These are phyloP conservation scores for Mikania micrantha DNA, from an alignment of 129 eudicot genomes.

Conservation along the genomic window DNA sequence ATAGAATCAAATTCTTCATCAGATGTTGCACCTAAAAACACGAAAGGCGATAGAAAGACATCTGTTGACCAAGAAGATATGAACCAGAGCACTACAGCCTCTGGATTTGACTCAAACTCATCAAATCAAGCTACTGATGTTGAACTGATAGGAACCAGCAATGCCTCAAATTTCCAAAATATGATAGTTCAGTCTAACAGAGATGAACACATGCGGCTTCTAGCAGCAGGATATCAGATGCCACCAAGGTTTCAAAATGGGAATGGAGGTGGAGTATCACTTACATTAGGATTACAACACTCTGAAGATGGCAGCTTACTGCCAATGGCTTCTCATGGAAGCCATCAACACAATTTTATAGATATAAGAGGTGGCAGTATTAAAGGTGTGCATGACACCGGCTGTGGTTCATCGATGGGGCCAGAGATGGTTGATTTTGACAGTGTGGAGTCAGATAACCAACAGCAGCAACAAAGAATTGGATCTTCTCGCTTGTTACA, in stretches of 20 bases:
- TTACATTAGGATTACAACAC: slow-evolving; percentile 71
- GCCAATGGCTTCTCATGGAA: slow-evolving; percentile 34
- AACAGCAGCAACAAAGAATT: slow-evolving; percentile 39
- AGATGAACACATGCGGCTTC: slow-evolving; percentile 22
- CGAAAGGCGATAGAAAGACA: slow-evolving; percentile 23
- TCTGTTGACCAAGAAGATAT: slow-evolving; percentile 38
- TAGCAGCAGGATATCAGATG: slow-evolving; percentile 34
- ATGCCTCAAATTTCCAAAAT: slow-evolving; percentile 18
- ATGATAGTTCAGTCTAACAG: slow-evolving; percentile 28
- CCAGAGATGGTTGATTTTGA: slow-evolving; percentile 43
- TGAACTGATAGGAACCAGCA: slow-evolving; percentile 41
- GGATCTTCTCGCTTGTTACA: slow-evolving; percentile 53
- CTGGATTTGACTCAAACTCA: slow-evolving; percentile 37
- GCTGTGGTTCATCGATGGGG: slow-evolving; percentile 30
- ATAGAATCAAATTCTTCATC: slow-evolving; percentile 57
- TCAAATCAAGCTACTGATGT: slow-evolving; percentile 25
- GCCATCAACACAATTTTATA: slow-evolving; percentile 27
- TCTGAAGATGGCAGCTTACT: slow-evolving; percentile 40
- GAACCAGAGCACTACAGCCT: slow-evolving; percentile 34
- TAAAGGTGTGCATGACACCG: slow-evolving; percentile 27
- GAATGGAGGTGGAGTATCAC: slow-evolving; percentile 53
- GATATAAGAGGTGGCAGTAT: slow-evolving; percentile 31
- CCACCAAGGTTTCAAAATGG: slow-evolving; percentile 40
- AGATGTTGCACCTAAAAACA: slow-evolving; percentile 27
- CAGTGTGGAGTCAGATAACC: slow-evolving; percentile 42